Base-by-base conservation (phyloP, 129 eudicot species). In the Mikania micrantha region DNA sequence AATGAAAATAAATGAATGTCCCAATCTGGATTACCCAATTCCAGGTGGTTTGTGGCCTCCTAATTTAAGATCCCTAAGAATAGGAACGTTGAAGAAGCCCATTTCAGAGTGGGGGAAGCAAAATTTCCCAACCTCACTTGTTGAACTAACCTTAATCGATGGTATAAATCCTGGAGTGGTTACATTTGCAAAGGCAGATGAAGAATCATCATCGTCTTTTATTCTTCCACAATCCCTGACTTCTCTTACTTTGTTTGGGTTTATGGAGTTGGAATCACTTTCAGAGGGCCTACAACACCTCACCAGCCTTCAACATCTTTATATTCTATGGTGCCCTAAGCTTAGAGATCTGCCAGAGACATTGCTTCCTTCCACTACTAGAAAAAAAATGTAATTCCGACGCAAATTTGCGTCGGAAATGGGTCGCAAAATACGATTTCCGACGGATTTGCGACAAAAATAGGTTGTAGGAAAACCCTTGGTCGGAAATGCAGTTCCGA, bases 141-240 rank as follows among this genome's bases (percentile, higher is more conserved):
- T 28, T 66, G 2, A 0, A n/a, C 59, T 66, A 1, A 1, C 0
- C 1, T 66, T 66, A 16, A 0, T 27, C 34, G 34, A 4, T 1
- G 74, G 74, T 17, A 4, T 13, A 71, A 60, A 59, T 31, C 59
- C 76, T 29, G 34, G 47, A 42, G 75, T 58, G 34, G 45, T 57
- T 57, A 28, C 59, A 71, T 58, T 71, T 59, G 67, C 67, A 70
- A 28, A 16, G 13, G 9, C 56, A 29, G 3, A 2, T 8, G 41
- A 16, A 22, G 73, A 39, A 3, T 20, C 24, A 21, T 45, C 25
- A n/a, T 25, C 67, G 5, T 17, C 47, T 10, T 59, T 71, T 41
- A 45, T 59, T 59, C 76, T 71, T 44, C 59, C 76, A 71, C 25
- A 67, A 39, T 59, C 76, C 42, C 67, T 71, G 29, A 59, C 24